Conservation (phyloP, 352 stramenopile species). For the Globisporangium ultimum region DNA sequence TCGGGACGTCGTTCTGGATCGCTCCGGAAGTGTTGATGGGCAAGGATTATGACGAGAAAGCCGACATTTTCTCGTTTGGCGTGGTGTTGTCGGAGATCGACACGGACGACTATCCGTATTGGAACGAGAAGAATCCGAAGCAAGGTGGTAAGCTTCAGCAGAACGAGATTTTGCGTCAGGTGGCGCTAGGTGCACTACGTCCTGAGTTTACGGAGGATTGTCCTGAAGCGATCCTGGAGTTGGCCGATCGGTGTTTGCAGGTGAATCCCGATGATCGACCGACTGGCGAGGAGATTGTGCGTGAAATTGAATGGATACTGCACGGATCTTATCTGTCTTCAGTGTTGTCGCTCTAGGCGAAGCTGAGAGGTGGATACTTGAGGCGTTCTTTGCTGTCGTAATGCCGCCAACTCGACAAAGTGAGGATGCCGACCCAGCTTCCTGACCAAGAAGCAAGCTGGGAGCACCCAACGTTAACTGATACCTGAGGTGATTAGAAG, state of each 20-base stretch:
- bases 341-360: too few relatives aligned
- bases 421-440: too few relatives aligned
- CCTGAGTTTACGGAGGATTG: conserved; percentile 30
- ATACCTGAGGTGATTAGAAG: too few relatives aligned
- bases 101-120: conserved; percentile 61
- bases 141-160: conserved; percentile 32
- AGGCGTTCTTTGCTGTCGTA: too few relatives aligned
- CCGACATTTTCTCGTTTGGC: conserved; percentile 55
- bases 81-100: conserved; percentile 58
- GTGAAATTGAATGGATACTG: conserved; percentile 15
- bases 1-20: conserved; percentile 74
- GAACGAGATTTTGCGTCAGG: conserved; percentile 30
- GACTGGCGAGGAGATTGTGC: conserved; percentile 23
- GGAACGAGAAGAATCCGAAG: conserved; percentile 47
- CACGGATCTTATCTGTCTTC: neutral
- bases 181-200: conserved; percentile 22
- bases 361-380: too few relatives aligned
- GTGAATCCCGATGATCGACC: conserved; percentile 23
- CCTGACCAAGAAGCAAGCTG: too few relatives aligned
- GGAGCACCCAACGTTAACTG: too few relatives aligned
- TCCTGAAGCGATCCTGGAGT: conserved; percentile 24
- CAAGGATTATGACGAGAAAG: conserved; percentile 50
- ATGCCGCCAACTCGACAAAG: too few relatives aligned
- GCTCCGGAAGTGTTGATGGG: conserved; percentile 59
- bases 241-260: conserved; percentile 28